Conservation (phyloP, 1,139 yeast genomes). For the Meyerozyma smithsonii region DNA sequence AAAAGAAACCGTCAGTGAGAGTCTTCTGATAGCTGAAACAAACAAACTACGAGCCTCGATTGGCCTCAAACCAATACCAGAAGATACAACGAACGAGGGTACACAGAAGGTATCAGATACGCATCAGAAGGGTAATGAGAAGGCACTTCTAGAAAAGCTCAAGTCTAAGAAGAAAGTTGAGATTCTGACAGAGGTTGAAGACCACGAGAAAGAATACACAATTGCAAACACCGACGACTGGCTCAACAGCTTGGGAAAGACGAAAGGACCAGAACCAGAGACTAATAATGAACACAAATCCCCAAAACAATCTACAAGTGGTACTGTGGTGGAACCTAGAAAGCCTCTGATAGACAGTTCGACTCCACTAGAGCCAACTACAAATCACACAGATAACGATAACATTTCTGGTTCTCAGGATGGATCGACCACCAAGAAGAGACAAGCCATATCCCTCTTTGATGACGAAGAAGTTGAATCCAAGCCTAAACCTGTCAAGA, state of each 20-base stretch:
- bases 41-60: conserved; percentile 6
- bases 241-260: conserved; percentile 23
- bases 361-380: too few species aligned
- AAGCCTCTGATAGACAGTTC: too few species aligned
- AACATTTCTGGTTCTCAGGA: too few species aligned
- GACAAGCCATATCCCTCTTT: conserved; percentile 8
- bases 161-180: background rate
- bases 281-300: background rate
- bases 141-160: background rate
- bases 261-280: background rate
- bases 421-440: too few species aligned
- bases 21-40: conserved; percentile 5
- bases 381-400: too few species aligned
- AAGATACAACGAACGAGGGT: background rate
- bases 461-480: conserved; percentile 17
- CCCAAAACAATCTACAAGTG: too few species aligned
- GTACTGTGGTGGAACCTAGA: too few species aligned
- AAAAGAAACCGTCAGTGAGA: conserved; percentile 2
- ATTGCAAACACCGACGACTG: conserved; percentile 36
- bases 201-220: conserved; percentile 12
- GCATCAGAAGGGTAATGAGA: background rate
- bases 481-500: conserved; percentile 17
- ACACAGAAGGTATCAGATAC: background rate
- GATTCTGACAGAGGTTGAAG: conserved; percentile 1
- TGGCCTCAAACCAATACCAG: conserved; percentile 14